Conservation (phyloP, 352 stramenopile species). For the Peronospora destructor region DNA sequence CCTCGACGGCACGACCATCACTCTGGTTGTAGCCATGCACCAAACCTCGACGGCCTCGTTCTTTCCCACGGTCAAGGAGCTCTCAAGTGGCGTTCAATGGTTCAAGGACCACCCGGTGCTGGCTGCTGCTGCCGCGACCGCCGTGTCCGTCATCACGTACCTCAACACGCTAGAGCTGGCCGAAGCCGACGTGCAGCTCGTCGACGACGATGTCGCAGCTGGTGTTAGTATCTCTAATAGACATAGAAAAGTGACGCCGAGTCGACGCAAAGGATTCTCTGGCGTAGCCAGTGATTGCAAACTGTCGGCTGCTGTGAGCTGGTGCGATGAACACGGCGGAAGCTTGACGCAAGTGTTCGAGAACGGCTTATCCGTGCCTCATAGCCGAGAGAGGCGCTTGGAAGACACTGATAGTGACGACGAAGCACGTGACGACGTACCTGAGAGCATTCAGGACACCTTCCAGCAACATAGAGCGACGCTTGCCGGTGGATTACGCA, state of each 20-base stretch:
- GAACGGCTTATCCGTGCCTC: conserved; percentile 14
- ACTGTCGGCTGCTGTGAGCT: conserved; percentile 62
- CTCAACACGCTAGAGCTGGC: conserved; percentile 44
- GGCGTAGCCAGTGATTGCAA: conserved; percentile 29
- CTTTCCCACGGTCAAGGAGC: conserved; percentile 81
- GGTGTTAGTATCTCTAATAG: neutral
- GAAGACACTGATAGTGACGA: conserved; percentile 34
- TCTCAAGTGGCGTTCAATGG: conserved; percentile 78
- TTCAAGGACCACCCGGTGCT: conserved; percentile 82
- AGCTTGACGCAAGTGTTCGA: conserved; percentile 77
- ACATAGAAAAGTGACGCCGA: conserved; percentile 1
- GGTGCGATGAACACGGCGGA: conserved; percentile 75
- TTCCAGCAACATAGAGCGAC: conserved; percentile 15
- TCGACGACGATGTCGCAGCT: conserved; percentile 1
- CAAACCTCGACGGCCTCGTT: conserved; percentile 49
- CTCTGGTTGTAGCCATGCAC: conserved; percentile 20
- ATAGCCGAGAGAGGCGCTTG: neutral
- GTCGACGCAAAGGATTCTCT: conserved; percentile 18
- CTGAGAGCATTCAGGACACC: conserved; percentile 11
- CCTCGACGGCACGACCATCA: conserved; percentile 11
- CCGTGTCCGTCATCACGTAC: conserved; percentile 82
- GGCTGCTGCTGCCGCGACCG: conserved; percentile 64
- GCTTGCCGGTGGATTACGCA: conserved; percentile 12
- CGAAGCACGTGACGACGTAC: conserved; percentile 22
- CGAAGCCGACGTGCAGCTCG: conserved; percentile 6